A percentile compares a stretch with the other conserved stretches of the same genome.
Evolutionary conservation across 768 basidiomycete genomes (phyloP).

Genomic region (Crucibulum laeve): DNA sequence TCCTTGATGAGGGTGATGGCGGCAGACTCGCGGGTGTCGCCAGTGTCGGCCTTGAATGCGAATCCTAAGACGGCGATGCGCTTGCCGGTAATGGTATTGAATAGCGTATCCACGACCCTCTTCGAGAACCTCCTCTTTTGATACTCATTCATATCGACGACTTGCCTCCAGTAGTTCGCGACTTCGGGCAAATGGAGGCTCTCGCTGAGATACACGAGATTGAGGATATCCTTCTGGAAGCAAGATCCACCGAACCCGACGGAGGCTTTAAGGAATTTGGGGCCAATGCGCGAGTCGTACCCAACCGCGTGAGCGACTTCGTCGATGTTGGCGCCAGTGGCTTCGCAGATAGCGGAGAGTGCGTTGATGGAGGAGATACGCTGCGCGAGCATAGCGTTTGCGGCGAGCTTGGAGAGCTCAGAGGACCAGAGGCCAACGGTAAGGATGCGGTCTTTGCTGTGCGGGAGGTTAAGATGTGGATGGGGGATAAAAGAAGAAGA

Average conservation of each 20-base stretch:
- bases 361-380: slow-evolving; percentile 98
- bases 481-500: background rate
- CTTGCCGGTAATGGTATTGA: slow-evolving; percentile 98
- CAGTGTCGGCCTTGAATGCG: slow-evolving; percentile 99
- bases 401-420: slow-evolving; percentile 96
- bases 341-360: slow-evolving; percentile 97
- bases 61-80: slow-evolving; percentile 96
- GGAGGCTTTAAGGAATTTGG: slow-evolving; percentile 92
- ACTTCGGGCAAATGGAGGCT: slow-evolving; percentile 94
- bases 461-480: slow-evolving; percentile 1
- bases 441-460: slow-evolving; percentile 71
- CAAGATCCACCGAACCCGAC: slow-evolving; percentile 98
- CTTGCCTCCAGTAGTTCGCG: slow-evolving; percentile 95
- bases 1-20: slow-evolving; percentile 92
- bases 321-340: slow-evolving; percentile 97
- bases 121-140: slow-evolving; percentile 96
- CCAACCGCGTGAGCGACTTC: slow-evolving; percentile 96
- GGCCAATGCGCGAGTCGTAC: slow-evolving; percentile 86
- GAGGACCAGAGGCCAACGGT: slow-evolving; percentile 98
- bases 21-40: slow-evolving; percentile 97
- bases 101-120: slow-evolving; percentile 93
- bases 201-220: slow-evolving; percentile 96
- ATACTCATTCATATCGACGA: slow-evolving; percentile 98
- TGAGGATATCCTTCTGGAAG: slow-evolving; percentile 99
- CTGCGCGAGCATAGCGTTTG: slow-evolving; percentile 99